Evolutionary conservation across 2,329 filamentous ascomycete species (phyloP).

Genomic region (Colletotrichum sp.): DNA sequence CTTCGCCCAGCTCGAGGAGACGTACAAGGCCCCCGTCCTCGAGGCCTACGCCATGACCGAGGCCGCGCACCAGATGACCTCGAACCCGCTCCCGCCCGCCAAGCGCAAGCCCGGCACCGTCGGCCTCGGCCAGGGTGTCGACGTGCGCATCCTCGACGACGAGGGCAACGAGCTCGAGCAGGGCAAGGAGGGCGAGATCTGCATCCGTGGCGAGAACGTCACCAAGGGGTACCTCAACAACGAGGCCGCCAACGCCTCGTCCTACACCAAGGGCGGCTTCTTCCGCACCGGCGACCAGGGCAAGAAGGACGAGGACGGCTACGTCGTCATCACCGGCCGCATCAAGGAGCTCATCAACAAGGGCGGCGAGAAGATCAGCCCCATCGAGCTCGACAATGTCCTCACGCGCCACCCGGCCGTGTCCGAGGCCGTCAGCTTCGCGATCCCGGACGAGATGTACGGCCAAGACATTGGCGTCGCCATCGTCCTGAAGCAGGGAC

Average conservation of each 20-base stretch:
- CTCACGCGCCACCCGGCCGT: conserved; percentile 76
- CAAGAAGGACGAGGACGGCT: conserved; percentile 79
- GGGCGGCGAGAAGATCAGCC: conserved; percentile 87
- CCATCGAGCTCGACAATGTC: conserved; percentile 86
- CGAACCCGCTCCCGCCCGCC: conserved; percentile 71
- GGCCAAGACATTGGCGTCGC: conserved; percentile 83
- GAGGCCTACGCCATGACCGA: conserved; percentile 96
- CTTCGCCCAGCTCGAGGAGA: conserved; percentile 78
- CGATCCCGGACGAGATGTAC: conserved; percentile 81
- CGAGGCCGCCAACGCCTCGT: conserved; percentile 72
- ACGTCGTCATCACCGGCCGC: conserved; percentile 85
- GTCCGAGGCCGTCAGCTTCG: conserved; percentile 82
- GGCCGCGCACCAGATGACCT: conserved; percentile 85
- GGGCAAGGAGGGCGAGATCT: conserved; percentile 80
- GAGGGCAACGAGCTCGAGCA: conserved; percentile 70
- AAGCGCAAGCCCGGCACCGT: conserved; percentile 83
- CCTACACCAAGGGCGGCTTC: conserved; percentile 78
- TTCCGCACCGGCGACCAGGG: conserved; percentile 91
- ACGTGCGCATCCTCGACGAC: conserved; percentile 77
- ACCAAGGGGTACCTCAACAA: conserved; percentile 89
- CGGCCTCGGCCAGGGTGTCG: conserved; percentile 82
- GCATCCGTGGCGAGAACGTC: conserved; percentile 81
- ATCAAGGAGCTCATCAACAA: conserved; percentile 96
- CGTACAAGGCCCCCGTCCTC: conserved; percentile 79
- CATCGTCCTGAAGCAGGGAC: conserved; percentile 72